Conservation (phyloP, 495 filamentous ascomycete genomes). For the Xylaria palmicola region DNA sequence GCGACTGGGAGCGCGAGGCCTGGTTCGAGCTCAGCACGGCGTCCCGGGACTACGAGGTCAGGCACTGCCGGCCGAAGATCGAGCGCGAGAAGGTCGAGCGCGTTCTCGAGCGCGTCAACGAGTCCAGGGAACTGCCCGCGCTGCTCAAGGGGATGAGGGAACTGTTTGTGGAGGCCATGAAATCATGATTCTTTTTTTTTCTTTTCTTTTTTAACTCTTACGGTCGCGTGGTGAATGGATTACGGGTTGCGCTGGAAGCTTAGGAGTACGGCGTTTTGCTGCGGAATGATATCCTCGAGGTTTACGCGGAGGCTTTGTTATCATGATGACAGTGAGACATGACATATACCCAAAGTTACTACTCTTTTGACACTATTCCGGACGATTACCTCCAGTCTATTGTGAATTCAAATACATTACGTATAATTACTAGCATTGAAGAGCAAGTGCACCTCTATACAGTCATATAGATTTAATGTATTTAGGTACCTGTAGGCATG, state of each 20-base stretch:
- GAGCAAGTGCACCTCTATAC: neutral
- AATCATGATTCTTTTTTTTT: too few relatives aligned
- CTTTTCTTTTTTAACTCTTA: neutral
- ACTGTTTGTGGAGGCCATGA: slow-evolving; percentile 66
- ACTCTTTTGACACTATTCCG: neutral
- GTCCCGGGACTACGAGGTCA: slow-evolving; percentile 79
- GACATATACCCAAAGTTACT: slow-evolving; percentile 15
- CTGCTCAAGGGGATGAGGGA: slow-evolving; percentile 92
- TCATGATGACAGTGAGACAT: slow-evolving; percentile 9
- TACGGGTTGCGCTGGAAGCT: neutral
- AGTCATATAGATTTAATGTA: neutral
- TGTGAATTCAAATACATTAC: neutral
- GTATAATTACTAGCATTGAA: neutral
- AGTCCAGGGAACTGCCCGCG: slow-evolving; percentile 74
- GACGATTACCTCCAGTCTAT: neutral
- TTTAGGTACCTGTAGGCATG: too few relatives aligned
- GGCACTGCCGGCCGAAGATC: slow-evolving; percentile 73
- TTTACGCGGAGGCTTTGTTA: neutral
- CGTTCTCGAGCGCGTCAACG: slow-evolving; percentile 75
- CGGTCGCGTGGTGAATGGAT: neutral
- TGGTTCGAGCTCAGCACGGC: slow-evolving; percentile 89
- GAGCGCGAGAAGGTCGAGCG: slow-evolving; percentile 69
- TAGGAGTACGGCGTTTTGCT: slow-evolving; percentile 11
- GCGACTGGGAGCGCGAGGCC: slow-evolving; percentile 83
- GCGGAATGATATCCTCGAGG: neutral